Evolutionary conservation across 805 yeast genomes (phyloP), one percentile per base, ranked within the genome.

Genomic region (Sungouiozyma ichnusensis): DNA sequence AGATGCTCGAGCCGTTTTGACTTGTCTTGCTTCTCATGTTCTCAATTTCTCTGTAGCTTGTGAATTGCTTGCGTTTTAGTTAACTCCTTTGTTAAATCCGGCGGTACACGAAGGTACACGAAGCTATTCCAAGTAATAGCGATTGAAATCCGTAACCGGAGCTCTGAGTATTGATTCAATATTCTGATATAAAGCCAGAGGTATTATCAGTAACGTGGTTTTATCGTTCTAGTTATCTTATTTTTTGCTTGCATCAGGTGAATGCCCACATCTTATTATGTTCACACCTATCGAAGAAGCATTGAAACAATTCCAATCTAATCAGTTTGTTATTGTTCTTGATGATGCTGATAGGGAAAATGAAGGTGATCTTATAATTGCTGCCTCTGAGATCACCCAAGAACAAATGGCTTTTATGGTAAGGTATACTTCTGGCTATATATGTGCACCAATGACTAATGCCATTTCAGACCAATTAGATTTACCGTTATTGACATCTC

Each of bases 321-420:
- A 61, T 39, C 52, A 86, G 61, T 87, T 90, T 55, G 70, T 92
- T 38, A 76, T 92, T 37, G 98, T 92, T n/a, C 83, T 92, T 84
- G 99, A 92, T 62, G 96, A 92, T 58, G 97, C 86, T 62, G 74
- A 74, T 57, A 79, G 99, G 53, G 99, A 92, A 63, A 92, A 92
- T 62, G 99, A 92, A 66, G 99, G 98, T 41, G 99, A 92, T 60
- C 71, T 92, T 56, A 86, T 92, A 52, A 80, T 85, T 38, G 94
- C 97, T n/a, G 99, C 96, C 33, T 77, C 82, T 50, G 69, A 69
- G 41, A 70, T 79, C 50, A 83, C 94, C 34, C 77, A 83, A 36
- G 80, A 80, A 55, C 77, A 87, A 50, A 86, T 92, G 96, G 98
- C 97, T 2, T 92, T 92, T 55, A 66, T 92, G 48, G 94, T 92